phyloP scores from a whole-genome alignment of 768 basidiomycete species.

The Fistulinella prunicolor region DNA sequence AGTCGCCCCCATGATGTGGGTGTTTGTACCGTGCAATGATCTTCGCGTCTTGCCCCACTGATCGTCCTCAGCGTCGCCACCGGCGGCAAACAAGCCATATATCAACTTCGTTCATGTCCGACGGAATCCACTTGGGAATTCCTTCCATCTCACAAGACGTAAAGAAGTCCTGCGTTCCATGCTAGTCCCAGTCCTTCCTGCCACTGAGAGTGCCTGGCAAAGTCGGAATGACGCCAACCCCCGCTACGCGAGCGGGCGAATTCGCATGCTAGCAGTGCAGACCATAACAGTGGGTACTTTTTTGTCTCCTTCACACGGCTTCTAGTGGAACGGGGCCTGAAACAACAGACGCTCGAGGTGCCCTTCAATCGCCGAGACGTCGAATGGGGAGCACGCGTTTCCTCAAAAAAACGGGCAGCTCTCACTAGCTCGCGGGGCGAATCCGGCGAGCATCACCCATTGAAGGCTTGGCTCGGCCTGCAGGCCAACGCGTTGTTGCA shows the following conservation, averaged over 20 bases:
- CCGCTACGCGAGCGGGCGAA: too few relatives aligned
- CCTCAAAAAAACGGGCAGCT: not conserved
- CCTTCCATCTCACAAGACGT: constrained; percentile 6
- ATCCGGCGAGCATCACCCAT: constrained; percentile 13
- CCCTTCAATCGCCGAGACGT: not conserved
- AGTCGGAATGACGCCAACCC: too few relatives aligned
- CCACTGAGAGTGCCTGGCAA: too few relatives aligned
- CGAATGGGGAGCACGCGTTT: not conserved
- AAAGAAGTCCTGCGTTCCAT: too few relatives aligned
- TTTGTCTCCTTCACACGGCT: too few relatives aligned
- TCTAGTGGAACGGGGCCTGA: too few relatives aligned
- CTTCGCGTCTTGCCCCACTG: constrained; percentile 11
- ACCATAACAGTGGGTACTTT: too few relatives aligned
- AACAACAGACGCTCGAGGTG: too few relatives aligned
- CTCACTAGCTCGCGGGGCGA: constrained; percentile 3
- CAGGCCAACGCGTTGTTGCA: constrained; percentile 21
- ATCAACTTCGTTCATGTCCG: constrained; percentile 24
- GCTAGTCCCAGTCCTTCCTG: too few relatives aligned
- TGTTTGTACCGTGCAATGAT: constrained; percentile 13
- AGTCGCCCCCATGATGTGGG: too few relatives aligned
- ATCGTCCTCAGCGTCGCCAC: constrained; percentile 14
- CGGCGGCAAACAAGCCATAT: constrained; percentile 7
- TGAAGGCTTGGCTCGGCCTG: constrained; percentile 6
- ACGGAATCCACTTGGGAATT: constrained; percentile 2
- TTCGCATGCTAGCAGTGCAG: too few relatives aligned